Conservation (phyloP, 495 filamentous ascomycete genomes). For the Neurospora hispaniola region DNA sequence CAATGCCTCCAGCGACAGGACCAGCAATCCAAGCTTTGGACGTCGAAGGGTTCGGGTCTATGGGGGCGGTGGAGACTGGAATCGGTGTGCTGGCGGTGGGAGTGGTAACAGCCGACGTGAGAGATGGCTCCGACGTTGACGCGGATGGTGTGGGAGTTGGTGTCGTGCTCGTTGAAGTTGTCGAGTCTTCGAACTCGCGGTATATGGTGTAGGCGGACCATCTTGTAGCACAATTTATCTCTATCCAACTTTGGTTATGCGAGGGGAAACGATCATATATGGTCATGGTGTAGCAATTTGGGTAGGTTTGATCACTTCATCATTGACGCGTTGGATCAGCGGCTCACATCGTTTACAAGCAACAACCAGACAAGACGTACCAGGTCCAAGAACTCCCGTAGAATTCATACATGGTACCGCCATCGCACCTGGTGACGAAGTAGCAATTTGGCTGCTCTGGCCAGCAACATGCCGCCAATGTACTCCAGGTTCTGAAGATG, state of each 20-base stretch:
- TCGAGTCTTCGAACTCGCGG: neutral
- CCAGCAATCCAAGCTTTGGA: neutral
- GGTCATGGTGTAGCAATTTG: neutral
- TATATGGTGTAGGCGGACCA: neutral
- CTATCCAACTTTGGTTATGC: rapidly evolving
- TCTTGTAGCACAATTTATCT: neutral
- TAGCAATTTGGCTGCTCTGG: rapidly evolving
- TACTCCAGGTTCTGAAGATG: neutral
- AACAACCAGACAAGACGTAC: neutral
- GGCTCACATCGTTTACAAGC: too few species aligned
- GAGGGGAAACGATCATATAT: neutral
- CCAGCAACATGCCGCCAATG: neutral
- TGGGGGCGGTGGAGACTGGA: neutral
- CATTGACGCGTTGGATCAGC: too few species aligned
- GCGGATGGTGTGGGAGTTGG: neutral
- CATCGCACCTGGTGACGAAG: neutral
- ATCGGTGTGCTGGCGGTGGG: neutral
- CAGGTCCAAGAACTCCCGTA: too few species aligned
- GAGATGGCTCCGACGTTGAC: neutral
- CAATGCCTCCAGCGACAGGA: neutral
- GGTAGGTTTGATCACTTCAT: neutral
- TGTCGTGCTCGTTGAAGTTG: neutral
- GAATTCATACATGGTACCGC: too few species aligned
- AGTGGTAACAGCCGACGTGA: neutral
- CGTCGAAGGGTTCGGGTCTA: neutral